These are phyloP conservation scores for Mortierella sp. DNA, from an alignment of 371 early-diverging fungal species.

Conservation along the genomic window DNA sequence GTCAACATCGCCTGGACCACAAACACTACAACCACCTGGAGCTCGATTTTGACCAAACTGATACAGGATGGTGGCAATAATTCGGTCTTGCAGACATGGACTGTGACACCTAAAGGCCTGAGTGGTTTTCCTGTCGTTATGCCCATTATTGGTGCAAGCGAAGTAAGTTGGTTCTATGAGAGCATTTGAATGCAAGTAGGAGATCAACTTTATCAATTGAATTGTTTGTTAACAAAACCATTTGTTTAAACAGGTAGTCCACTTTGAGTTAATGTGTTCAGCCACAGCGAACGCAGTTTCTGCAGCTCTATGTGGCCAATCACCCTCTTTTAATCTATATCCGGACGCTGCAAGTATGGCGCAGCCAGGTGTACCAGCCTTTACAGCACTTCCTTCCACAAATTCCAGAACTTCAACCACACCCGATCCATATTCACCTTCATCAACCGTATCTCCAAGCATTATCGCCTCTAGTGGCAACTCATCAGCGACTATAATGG, in stretches of 20 bases:
- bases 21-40: not conserved
- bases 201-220: too few species aligned
- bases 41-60: slow-evolving; percentile 3
- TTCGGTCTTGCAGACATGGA: slow-evolving; percentile 1
- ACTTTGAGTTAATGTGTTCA: slow-evolving; percentile 31
- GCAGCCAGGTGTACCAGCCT: not conserved
- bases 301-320: slow-evolving; percentile 5
- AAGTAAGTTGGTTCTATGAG: not conserved
- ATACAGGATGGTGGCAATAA: not conserved
- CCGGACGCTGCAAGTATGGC: too few species aligned
- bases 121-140: not conserved
- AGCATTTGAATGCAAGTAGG: too few species aligned
- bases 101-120: not conserved
- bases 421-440: too few species aligned
- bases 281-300: not conserved
- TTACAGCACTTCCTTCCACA: too few species aligned
- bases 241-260: slow-evolving; percentile 6
- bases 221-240: too few species aligned
- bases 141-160: not conserved
- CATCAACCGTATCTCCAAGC: too few species aligned
- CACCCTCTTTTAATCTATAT: slow-evolving; percentile 1
- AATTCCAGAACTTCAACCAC: too few species aligned
- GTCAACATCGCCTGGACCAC: slow-evolving; percentile 1
- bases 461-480: too few species aligned
- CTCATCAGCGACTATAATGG: too few species aligned